phyloP scores from a whole-genome alignment of 257 asterid species.

The Orobanche coerulescens region DNA sequence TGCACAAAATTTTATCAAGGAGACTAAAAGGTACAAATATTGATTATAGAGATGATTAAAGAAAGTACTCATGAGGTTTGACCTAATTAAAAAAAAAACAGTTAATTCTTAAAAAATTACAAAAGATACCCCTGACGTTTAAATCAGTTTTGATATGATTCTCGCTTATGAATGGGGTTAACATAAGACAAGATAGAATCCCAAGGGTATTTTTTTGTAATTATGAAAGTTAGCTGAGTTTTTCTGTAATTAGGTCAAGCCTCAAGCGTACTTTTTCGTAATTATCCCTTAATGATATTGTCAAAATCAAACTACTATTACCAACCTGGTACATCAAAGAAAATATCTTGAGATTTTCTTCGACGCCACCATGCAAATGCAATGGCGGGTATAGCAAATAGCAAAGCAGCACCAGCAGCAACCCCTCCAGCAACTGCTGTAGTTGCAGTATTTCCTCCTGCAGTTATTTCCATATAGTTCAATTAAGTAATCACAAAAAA shows the following conservation, averaged over 20 bases:
- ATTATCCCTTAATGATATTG: background rate
- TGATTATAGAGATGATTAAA: background rate
- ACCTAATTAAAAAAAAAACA: too few relatives aligned
- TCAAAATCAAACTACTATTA: background rate
- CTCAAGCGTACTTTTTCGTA: too few relatives aligned
- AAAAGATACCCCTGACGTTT: too few relatives aligned
- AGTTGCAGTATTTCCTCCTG: constrained; percentile 41
- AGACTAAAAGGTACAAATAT: background rate
- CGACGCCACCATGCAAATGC: constrained; percentile 65
- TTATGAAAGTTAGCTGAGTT: too few relatives aligned
- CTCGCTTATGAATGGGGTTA: too few relatives aligned
- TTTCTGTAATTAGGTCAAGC: too few relatives aligned
- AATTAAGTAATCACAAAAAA: background rate
- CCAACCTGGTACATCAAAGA: constrained; percentile 56
- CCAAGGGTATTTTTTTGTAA: too few relatives aligned
- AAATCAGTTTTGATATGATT: too few relatives aligned
- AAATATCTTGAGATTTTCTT: constrained; percentile 46
- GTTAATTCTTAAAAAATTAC: too few relatives aligned
- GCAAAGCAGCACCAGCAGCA: constrained; percentile 58
- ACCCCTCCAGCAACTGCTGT: constrained; percentile 62
- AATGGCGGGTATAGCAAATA: constrained; percentile 57
- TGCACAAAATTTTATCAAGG: background rate
- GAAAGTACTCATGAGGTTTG: too few relatives aligned
- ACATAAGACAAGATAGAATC: too few relatives aligned
- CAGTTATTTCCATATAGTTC: background rate